These are phyloP conservation scores for Thelephora ganbajun DNA, from an alignment of 768 basidiomycete species.

Conservation along the genomic window DNA sequence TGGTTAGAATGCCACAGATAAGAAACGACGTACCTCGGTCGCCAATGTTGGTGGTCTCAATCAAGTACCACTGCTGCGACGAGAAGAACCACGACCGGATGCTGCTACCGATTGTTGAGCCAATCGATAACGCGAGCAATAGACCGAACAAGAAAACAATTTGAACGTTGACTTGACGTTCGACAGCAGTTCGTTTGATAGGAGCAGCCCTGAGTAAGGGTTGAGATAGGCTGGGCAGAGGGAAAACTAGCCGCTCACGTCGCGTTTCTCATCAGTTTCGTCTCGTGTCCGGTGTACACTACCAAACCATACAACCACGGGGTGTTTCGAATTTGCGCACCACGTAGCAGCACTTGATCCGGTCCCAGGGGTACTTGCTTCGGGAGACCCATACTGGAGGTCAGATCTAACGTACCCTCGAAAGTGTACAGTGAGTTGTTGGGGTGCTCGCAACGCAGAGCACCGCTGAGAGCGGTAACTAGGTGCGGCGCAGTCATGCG, in stretches of 20 bases:
- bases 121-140: slow-evolving; percentile 75
- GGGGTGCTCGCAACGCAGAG: slow-evolving; percentile 88
- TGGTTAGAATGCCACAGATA: neutral
- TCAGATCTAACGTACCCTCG: slow-evolving; percentile 66
- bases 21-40: slow-evolving; percentile 38
- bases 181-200: slow-evolving; percentile 93
- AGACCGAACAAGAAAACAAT: slow-evolving; percentile 91
- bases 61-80: slow-evolving; percentile 81
- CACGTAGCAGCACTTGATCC: slow-evolving; percentile 86
- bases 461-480: slow-evolving; percentile 62
- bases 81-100: slow-evolving; percentile 88
- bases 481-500: slow-evolving; percentile 64
- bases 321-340: slow-evolving; percentile 92
- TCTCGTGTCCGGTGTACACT: slow-evolving; percentile 95
- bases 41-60: slow-evolving; percentile 42
- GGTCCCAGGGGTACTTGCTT: slow-evolving; percentile 86
- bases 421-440: slow-evolving; percentile 97
- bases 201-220: slow-evolving; percentile 61
- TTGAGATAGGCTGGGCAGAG: slow-evolving; percentile 5
- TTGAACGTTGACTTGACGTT: slow-evolving; percentile 89
- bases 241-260: slow-evolving; percentile 44
- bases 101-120: slow-evolving; percentile 85
- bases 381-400: slow-evolving; percentile 41
- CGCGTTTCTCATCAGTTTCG: slow-evolving; percentile 95
- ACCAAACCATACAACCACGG: slow-evolving; percentile 91